Percentiles rank a stretch among this genome's conserved stretches.
phyloP scores from a whole-genome alignment of 352 stramenopile species.

The Globisporangium abappressorium region DNA sequence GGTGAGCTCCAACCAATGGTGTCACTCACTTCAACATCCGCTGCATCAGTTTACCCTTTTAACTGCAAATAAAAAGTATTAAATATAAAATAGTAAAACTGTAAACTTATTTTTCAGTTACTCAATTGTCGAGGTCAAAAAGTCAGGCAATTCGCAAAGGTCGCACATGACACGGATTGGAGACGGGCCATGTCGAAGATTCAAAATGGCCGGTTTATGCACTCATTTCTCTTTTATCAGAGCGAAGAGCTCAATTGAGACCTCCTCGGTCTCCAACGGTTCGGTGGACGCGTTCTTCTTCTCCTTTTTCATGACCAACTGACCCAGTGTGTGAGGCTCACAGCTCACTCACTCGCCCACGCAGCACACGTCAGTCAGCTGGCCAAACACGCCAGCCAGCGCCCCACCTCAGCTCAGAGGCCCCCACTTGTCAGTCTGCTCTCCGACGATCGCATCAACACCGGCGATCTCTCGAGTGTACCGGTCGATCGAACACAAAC shows the following conservation, averaged over 20 bases:
- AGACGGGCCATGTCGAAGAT: slow-evolving; percentile 10
- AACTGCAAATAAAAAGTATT: not conserved
- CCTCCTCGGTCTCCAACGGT: not conserved
- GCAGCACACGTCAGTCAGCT: not conserved
- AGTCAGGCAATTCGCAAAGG: not conserved
- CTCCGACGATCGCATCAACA: not conserved
- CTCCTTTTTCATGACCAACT: not conserved
- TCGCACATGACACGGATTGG: not conserved
- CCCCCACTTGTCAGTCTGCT: not conserved
- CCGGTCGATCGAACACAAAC: too few relatives aligned
- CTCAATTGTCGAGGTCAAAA: not conserved
- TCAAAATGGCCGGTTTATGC: slow-evolving; percentile 14
- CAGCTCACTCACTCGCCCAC: not conserved
- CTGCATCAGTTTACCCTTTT: not conserved
- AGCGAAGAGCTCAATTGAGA: not conserved
- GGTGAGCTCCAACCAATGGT: not conserved
- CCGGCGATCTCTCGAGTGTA: not conserved
- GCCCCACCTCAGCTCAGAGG: not conserved
- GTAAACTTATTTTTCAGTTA: not conserved
- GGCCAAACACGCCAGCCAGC: not conserved
- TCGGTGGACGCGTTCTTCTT: not conserved
- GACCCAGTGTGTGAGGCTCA: not conserved
- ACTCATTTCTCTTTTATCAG: not conserved
- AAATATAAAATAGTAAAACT: not conserved
- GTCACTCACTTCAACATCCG: not conserved